Evolutionary conservation across 768 basidiomycete species (phyloP), one percentile per base, ranked within the genome.

Genomic region (Suillus sp.): DNA sequence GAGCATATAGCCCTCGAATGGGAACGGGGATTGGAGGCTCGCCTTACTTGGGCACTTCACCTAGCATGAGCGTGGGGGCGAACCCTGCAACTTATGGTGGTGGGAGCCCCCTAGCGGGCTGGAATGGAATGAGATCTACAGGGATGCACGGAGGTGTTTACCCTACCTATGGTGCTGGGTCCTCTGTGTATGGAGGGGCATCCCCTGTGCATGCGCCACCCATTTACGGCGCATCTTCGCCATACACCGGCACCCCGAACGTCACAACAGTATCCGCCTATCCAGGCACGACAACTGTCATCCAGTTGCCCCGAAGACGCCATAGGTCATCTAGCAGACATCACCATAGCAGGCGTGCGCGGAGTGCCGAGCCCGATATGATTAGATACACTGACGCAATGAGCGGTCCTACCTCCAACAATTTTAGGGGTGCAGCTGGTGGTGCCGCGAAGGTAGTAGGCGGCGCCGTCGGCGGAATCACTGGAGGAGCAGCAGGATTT

Each of bases 231-330:
- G 18, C 50, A n/a, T 14, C 59, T 20, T 27, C 50, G 25, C 6
- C 38, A 59, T 47, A n/a, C 47, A 25, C 14, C 1, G 4, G 9
- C 37, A 8, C 57, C 57, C 10, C n/a, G 20, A 37, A 25, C 14
- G 20, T 53, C 40, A 64, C 62, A 7, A 54, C 37, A 20, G 47
- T 42, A 13, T 22, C 48, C 4, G 47, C 62, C 20, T 20, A 47
- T 47, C 62, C 64, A 6, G 63, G 63, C 13, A 62, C 48, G 6
- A 53, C 61, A 13, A 65, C 61, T 30, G 38, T 62, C 38, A 65
- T 65, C 5, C 47, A 62, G n/a, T 25, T 65, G 3, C 64, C 64
- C 35, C 37, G 55, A 40, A 53, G 37, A 16, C 64, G 37, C 20
- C 62, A 40, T n/a, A 51, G 27, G 20, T 54, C 60, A 47, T 54